A percentile compares a stretch with the other conserved stretches of the same genome.
Conservation (phyloP, 1,284 basidiomycete genomes). For the Trichosporon coremiiforme region DNA sequence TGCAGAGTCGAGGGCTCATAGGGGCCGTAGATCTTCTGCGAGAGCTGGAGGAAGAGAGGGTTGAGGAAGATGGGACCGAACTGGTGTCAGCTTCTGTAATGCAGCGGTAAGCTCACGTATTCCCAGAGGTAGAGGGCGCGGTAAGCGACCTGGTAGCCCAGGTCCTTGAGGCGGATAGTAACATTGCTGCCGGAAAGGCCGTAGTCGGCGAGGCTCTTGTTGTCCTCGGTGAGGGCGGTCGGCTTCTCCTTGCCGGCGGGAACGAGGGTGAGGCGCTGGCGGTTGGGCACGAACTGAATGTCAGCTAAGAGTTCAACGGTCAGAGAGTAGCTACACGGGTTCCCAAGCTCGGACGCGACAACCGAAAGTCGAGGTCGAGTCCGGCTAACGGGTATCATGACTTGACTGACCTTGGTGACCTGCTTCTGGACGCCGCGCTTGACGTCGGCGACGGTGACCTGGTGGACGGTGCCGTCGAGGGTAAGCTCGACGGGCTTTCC, state of each 20-base stretch:
- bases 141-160: conserved; percentile 86
- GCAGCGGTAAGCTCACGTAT: conserved; percentile 68
- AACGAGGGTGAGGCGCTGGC: conserved; percentile 68
- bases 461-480: conserved; percentile 59
- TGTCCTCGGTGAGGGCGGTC: conserved; percentile 66
- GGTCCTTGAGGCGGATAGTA: conserved; percentile 73
- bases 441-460: conserved; percentile 56
- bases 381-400: neutral
- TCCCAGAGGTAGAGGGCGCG: conserved; percentile 81
- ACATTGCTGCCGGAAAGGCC: conserved; percentile 63
- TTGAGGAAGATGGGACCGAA: conserved; percentile 88
- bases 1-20: conserved; percentile 47
- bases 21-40: conserved; percentile 44
- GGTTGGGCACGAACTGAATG: conserved; percentile 65
- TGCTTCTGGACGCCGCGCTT: conserved; percentile 56
- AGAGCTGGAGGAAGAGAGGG: conserved; percentile 76
- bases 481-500: conserved; percentile 65
- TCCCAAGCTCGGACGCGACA: no score
- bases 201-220: conserved; percentile 64
- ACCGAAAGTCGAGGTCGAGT: neutral
- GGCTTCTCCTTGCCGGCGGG: conserved; percentile 37
- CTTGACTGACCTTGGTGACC: conserved; percentile 59
- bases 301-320: conserved; percentile 11
- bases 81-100: conserved; percentile 57
- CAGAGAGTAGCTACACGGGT: no score